Percentiles rank a stretch among this genome's conserved stretches.
phyloP scores from a whole-genome alignment of 2,329 filamentous ascomycete genomes.

The Verticillium nubilum region DNA sequence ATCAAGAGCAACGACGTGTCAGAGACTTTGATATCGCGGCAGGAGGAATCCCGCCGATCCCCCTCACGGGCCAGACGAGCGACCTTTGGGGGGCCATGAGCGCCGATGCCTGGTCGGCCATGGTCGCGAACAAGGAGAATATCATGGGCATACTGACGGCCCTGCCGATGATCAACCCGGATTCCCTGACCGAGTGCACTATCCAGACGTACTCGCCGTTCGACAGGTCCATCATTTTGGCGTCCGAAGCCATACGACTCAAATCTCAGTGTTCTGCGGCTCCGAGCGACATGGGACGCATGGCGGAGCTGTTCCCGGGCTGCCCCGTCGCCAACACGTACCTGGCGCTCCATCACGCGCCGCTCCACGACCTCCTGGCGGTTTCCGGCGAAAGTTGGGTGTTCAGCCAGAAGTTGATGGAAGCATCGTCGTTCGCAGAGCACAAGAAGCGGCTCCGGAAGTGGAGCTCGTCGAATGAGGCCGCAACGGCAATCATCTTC shows the following conservation, averaged over 20 bases:
- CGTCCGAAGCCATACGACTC: constrained; percentile 30
- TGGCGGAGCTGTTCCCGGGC: constrained; percentile 36
- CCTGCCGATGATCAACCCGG: constrained; percentile 16
- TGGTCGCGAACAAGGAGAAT: constrained; percentile 19
- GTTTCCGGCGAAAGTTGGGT: constrained; percentile 55
- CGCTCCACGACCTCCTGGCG: constrained; percentile 51
- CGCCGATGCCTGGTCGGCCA: constrained; percentile 38
- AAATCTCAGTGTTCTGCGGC: constrained; percentile 19
- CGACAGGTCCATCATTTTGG: constrained; percentile 35
- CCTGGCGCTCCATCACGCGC: constrained; percentile 51
- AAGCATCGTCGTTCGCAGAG: constrained; percentile 35
- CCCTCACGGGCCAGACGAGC: constrained; percentile 38
- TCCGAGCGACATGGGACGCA: constrained; percentile 16
- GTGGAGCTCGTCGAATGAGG: constrained; percentile 40
- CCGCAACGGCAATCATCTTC: constrained; percentile 40
- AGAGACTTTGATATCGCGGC: constrained; percentile 30
- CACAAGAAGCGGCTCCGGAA: constrained; percentile 39
- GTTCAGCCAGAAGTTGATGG: constrained; percentile 47
- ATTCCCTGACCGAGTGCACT: constrained; percentile 27
- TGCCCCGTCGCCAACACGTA: constrained; percentile 46
- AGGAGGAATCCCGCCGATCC: constrained; percentile 32
- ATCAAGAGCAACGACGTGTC: constrained; percentile 40
- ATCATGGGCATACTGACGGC: background rate
- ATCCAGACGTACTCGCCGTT: constrained; percentile 28
- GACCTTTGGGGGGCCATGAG: constrained; percentile 44